Percentiles rank a stretch among this genome's conserved stretches.
Conservation (phyloP, 2,329 filamentous ascomycete species). For the Exophiala sideris region DNA sequence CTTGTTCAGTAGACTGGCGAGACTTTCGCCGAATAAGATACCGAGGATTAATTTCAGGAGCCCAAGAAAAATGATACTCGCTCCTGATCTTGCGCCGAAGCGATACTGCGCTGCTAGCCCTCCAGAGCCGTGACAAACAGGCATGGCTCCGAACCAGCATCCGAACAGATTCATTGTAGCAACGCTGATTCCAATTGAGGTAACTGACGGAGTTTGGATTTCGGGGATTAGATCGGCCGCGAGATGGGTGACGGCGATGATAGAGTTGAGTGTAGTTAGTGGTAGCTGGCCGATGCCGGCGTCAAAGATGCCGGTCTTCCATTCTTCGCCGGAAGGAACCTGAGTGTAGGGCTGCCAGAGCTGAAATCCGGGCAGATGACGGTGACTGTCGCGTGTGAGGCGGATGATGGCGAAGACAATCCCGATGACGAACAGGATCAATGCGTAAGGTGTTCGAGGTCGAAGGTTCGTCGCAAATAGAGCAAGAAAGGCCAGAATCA, state of each 20-base stretch:
- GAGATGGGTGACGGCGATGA: conserved; percentile 81
- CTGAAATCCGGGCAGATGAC: conserved; percentile 48
- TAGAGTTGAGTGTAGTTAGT: conserved; percentile 86
- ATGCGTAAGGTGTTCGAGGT: conserved; percentile 71
- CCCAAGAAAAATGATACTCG: conserved; percentile 77
- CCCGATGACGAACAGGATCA: conserved; percentile 67
- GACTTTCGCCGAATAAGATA: conserved; percentile 67
- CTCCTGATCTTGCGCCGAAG: conserved; percentile 85
- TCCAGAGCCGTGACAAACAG: conserved; percentile 87
- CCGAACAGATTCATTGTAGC: conserved; percentile 77
- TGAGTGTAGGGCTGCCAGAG: conserved; percentile 59
- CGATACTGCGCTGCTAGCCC: conserved; percentile 86
- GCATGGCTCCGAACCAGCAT: conserved; percentile 94
- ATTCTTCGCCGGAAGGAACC: conserved; percentile 47
- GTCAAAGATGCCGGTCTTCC: conserved; percentile 56
- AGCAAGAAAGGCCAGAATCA: conserved; percentile 66
- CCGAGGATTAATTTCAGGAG: conserved; percentile 71
- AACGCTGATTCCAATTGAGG: conserved; percentile 76
- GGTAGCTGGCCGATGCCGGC: conserved; percentile 83
- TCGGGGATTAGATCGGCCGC: conserved; percentile 72
- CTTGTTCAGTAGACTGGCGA: conserved; percentile 65
- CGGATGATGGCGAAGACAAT: conserved; percentile 59
- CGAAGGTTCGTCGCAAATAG: conserved; percentile 66
- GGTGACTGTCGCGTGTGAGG: conserved; percentile 20
- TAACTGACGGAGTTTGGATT: conserved; percentile 66